Percentiles rank a stretch among this genome's conserved stretches.
Conservation (phyloP, 805 yeast genomes). For the Kluyveromyces nonfermentans region DNA sequence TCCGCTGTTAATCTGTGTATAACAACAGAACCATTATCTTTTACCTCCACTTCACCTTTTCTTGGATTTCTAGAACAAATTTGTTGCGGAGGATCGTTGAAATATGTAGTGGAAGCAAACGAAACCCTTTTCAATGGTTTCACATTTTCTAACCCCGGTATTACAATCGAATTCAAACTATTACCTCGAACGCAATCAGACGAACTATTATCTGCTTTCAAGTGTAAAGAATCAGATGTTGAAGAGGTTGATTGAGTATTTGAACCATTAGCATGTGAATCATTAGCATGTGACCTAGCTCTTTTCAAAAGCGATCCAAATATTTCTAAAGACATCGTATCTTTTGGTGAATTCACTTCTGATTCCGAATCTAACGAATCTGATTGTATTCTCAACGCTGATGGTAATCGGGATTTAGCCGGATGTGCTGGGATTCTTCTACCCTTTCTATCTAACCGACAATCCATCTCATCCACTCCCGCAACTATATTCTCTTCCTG, state of each 20-base stretch:
- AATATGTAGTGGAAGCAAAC: conserved; percentile 68
- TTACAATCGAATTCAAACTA: conserved; percentile 6
- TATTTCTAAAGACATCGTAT: conserved; percentile 13
- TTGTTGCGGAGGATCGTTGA: conserved; percentile 83
- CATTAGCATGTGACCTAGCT: conserved; percentile 24
- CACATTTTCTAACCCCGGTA: conserved; percentile 36
- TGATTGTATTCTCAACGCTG: conserved; percentile 33
- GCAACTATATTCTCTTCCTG: not conserved
- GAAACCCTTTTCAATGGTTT: conserved; percentile 51
- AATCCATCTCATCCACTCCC: not conserved
- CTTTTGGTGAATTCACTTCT: not conserved
- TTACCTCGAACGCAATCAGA: not conserved
- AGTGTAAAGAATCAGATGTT: conserved; percentile 4
- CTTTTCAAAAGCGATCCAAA: conserved; percentile 28
- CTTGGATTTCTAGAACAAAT: conserved; percentile 74
- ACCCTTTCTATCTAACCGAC: conserved; percentile 30
- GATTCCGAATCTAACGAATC: conserved; percentile 6
- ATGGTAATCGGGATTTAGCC: conserved; percentile 35
- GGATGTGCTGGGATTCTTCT: conserved; percentile 48
- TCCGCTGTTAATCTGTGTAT: conserved; percentile 47
- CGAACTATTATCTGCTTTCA: not conserved
- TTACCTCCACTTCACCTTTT: conserved; percentile 68
- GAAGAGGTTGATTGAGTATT: conserved; percentile 2
- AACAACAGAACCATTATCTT: conserved; percentile 43
- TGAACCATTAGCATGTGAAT: not conserved